These are phyloP conservation scores for Wallacemonas sp. DNA, from an alignment of 208 protist genomes.

Conservation along the genomic window DNA sequence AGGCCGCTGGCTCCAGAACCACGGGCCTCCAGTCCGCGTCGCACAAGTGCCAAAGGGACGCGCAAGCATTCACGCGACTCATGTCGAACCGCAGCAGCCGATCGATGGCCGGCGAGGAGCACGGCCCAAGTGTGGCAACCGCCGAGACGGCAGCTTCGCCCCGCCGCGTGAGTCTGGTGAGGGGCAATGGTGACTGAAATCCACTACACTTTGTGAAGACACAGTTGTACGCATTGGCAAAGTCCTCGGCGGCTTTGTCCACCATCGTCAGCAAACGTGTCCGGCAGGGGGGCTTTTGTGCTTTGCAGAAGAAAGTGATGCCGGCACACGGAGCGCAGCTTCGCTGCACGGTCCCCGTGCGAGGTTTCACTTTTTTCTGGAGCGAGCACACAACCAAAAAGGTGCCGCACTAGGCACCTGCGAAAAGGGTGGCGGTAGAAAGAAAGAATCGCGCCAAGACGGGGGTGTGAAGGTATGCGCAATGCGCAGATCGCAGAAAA, in stretches of 20 bases:
- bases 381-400: too few relatives aligned
- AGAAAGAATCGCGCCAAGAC: too few relatives aligned
- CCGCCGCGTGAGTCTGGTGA: slow-evolving; percentile 19
- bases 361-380: too few relatives aligned
- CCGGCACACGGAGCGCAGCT: too few relatives aligned
- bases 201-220: slow-evolving; percentile 38
- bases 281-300: not conserved
- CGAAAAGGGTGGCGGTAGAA: too few relatives aligned
- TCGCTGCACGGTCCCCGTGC: too few relatives aligned
- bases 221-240: slow-evolving; percentile 53
- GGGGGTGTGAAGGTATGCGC: too few relatives aligned
- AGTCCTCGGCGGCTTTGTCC: slow-evolving; percentile 26
- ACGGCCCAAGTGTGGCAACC: not conserved
- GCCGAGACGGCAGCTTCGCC: not conserved
- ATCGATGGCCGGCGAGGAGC: not conserved
- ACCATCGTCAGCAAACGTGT: not conserved
- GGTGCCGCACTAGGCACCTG: too few relatives aligned
- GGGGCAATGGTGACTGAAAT: slow-evolving; percentile 47
- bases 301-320: not conserved
- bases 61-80: slow-evolving; percentile 1
- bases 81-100: slow-evolving; percentile 5
- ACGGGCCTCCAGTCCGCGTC: not conserved
- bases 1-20: not conserved
- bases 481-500: too few relatives aligned
- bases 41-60: slow-evolving; percentile 6